Evolutionary conservation across 371 early-diverging fungal species (phyloP).

Genomic region (Syncephalis fuscata): DNA sequence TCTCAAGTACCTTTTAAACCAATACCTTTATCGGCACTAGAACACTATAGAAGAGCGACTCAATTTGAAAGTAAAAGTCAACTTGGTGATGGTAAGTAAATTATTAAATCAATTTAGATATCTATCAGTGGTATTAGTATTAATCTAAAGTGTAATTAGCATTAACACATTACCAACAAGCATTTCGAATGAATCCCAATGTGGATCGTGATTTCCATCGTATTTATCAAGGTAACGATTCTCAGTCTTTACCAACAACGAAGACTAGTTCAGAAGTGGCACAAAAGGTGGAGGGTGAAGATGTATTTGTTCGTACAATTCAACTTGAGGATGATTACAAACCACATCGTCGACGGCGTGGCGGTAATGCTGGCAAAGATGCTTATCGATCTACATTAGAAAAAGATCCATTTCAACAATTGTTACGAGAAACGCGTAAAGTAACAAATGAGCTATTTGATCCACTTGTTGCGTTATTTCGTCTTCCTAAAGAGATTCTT

Average conservation of each 20-base stretch:
- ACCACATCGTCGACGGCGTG: background rate
- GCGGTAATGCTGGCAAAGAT: background rate
- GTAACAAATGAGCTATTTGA: background rate
- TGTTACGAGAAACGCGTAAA: background rate
- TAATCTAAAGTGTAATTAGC: too few relatives aligned
- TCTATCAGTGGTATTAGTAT: too few relatives aligned
- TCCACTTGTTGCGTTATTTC: too few relatives aligned
- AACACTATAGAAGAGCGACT: conserved; percentile 24
- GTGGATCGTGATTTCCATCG: conserved; percentile 22
- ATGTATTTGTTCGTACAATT: conserved; percentile 1
- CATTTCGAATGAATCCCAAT: conserved; percentile 27
- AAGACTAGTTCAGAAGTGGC: background rate
- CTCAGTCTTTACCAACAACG: background rate
- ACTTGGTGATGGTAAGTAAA: conserved; percentile 22
- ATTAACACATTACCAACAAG: conserved; percentile 25
- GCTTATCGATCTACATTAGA: background rate
- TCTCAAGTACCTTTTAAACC: background rate
- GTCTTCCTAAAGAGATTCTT: too few relatives aligned
- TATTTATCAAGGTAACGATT: conserved; percentile 14
- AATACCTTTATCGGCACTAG: conserved; percentile 14
- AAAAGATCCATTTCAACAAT: background rate
- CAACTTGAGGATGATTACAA: conserved; percentile 3
- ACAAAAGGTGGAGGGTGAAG: background rate
- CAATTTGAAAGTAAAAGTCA: conserved; percentile 28
- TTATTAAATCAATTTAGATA: too few relatives aligned